A percentile compares a stretch with the other conserved stretches of the same genome.
These are phyloP conservation scores for Arthroderma sp. DNA, from an alignment of 2,329 filamentous ascomycete species.

Conservation along the genomic window DNA sequence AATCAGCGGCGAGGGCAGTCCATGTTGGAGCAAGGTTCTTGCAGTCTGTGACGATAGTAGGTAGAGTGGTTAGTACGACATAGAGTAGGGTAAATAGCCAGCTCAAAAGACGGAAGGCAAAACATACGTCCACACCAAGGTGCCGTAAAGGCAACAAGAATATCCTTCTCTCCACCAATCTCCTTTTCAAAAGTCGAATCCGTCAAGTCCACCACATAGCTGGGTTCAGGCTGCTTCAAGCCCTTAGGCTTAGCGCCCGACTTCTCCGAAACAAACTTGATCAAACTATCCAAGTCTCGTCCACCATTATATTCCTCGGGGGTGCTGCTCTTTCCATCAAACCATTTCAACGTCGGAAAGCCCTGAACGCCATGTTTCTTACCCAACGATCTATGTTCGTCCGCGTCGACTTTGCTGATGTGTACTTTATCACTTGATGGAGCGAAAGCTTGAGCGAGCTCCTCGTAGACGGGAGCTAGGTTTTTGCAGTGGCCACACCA, in stretches of 20 bases:
- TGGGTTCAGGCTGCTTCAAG: constrained; percentile 48
- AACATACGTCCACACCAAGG: constrained; percentile 96
- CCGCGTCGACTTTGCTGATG: constrained; percentile 93
- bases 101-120: constrained; percentile 1
- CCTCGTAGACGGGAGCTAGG: constrained; percentile 87
- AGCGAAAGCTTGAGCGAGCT: constrained; percentile 64
- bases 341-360: constrained; percentile 95
- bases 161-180: constrained; percentile 75
- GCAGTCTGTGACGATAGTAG: constrained; percentile 55
- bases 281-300: constrained; percentile 75
- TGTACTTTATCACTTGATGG: constrained; percentile 62
- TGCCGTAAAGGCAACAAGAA: constrained; percentile 91
- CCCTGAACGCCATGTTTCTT: constrained; percentile 81
- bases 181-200: constrained; percentile 64
- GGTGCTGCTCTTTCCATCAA: constrained; percentile 82
- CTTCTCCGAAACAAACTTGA: constrained; percentile 71
- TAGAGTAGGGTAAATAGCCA: constrained; percentile 2
- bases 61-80: background rate
- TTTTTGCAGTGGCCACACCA: constrained; percentile 99
- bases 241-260: constrained; percentile 67
- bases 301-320: constrained; percentile 77
- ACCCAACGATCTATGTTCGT: constrained; percentile 71
- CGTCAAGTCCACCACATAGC: constrained; percentile 64
- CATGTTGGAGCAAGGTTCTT: constrained; percentile 82
- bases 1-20: constrained; percentile 76